Percentiles rank a stretch among this genome's conserved stretches.
These are phyloP conservation scores for Mallotus japonicus DNA, from an alignment of 441 rosid species.

Conservation along the genomic window DNA sequence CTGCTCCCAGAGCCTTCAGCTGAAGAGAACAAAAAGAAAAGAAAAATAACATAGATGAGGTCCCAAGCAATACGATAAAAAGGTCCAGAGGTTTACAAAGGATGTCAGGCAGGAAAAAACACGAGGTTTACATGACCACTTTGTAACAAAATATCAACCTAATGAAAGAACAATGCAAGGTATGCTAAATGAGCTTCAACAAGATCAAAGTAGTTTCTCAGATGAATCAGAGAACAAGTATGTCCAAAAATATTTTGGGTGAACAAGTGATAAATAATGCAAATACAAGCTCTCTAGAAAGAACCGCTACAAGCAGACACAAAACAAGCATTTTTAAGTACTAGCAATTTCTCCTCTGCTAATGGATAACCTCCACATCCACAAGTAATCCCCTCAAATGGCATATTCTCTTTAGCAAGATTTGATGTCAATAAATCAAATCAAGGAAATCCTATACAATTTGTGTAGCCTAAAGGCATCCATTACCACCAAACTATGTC, in stretches of 20 bases:
- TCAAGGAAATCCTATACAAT: not conserved
- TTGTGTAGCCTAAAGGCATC: conserved; percentile 2
- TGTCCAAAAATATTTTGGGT: too few relatives aligned
- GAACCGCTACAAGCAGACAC: not conserved
- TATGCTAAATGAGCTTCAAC: not conserved
- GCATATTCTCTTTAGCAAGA: not conserved
- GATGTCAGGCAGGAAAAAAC: too few relatives aligned
- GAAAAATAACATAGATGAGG: not conserved
- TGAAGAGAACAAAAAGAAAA: conserved; percentile 32
- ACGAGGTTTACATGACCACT: too few relatives aligned
- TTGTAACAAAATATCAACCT: not conserved
- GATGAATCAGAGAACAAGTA: not conserved
- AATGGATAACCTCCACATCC: not conserved
- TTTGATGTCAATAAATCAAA: not conserved
- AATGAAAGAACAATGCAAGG: conserved; percentile 9
- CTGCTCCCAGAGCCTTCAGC: conserved; percentile 79
- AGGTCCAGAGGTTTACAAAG: not conserved
- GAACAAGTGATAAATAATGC: not conserved
- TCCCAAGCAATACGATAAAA: not conserved
- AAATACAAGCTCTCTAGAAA: not conserved
- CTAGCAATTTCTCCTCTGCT: not conserved
- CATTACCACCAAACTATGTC: not conserved
- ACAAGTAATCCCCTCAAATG: not conserved
- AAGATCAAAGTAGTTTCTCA: conserved; percentile 2
- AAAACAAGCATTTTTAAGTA: conserved; percentile 7